Evolutionary conservation across 1,284 basidiomycete species (phyloP), one percentile per base, ranked within the genome.

Genomic region (Fomitopsis palustris): DNA sequence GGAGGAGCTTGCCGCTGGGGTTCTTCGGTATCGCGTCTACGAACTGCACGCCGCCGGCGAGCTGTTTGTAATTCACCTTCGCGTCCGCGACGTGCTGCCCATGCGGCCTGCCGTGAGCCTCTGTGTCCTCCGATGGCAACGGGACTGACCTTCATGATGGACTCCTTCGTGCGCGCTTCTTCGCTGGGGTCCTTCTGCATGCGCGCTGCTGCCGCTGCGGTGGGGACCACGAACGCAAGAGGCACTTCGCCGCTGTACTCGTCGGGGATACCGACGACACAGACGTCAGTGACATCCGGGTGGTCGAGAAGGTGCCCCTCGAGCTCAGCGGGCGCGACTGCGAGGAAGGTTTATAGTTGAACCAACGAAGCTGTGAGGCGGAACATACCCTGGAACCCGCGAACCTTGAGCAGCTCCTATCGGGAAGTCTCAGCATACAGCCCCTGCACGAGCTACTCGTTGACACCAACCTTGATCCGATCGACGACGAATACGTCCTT

Each of bases 221-320:
- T 61, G 23, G 62, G 66, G 19, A 62, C 62, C 54, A 66, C 62
- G 55, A 66, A 67, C 41, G 66, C 66, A 41, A 67, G 58, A 14
- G 92, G 89, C 3, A 88, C 64, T 67, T 93, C 91, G 31, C 90
- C 90, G 43, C 81, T 86, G 64, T 84, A 87, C 33, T 92, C 89
- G 67, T 93, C 88, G 0, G 80, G 81, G 14, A 92, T 71, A 0
- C 88, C 83, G 14, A 93, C 85, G 12, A 94, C 88, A 64, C 88
- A 90, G 53, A 67, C 65, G 39, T 63, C 64, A 9, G 77, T 75
- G 4, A 92, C 84, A 64, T 86, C 86, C 0, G 79, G 74, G 62
- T 91, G 88, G 71, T 85, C 68, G 62, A 93, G 76, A 53, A 93
- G 74, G 70, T 89, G 88, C 0, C 88, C 68, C 60, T 72, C 68